Evolutionary conservation across 2,329 filamentous ascomycete species (phyloP).

Genomic region (Hymenoscyphus occultus): DNA sequence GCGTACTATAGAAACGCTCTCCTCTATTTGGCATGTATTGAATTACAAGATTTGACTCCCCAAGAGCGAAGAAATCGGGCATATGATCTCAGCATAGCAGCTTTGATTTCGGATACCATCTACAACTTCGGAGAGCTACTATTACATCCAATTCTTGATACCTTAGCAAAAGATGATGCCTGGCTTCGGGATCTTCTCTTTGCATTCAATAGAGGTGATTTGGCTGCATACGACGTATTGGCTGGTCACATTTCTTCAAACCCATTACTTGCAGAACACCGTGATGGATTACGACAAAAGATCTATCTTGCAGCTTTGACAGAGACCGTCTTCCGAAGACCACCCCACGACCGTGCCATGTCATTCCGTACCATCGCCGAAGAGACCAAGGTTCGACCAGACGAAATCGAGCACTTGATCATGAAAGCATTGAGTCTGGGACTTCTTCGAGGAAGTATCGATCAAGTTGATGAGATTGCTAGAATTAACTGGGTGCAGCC

Average conservation of each 20-base stretch:
- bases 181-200: slow-evolving; percentile 97
- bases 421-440: slow-evolving; percentile 99
- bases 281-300: slow-evolving; percentile 88
- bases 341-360: slow-evolving; percentile 93
- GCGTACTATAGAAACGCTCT: slow-evolving; percentile 97
- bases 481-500: slow-evolving; percentile 99
- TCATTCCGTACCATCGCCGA: slow-evolving; percentile 82
- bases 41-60: slow-evolving; percentile 69
- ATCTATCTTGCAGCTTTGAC: slow-evolving; percentile 96
- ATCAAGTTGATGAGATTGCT: slow-evolving; percentile 91
- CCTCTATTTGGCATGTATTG: slow-evolving; percentile 94
- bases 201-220: slow-evolving; percentile 94
- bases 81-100: slow-evolving; percentile 89
- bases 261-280: slow-evolving; percentile 73
- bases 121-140: slow-evolving; percentile 99
- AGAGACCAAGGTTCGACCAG: slow-evolving; percentile 86
- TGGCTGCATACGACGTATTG: slow-evolving; percentile 80
- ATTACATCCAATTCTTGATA: slow-evolving; percentile 90
- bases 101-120: slow-evolving; percentile 88
- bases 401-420: slow-evolving; percentile 95
- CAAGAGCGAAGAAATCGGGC: slow-evolving; percentile 78
- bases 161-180: slow-evolving; percentile 70
- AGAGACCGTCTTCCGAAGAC: slow-evolving; percentile 92
- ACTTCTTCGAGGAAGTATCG: slow-evolving; percentile 84
- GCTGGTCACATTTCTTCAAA: slow-evolving; percentile 79